phyloP scores from a whole-genome alignment of 2,329 filamentous ascomycete species.

The Arthrobotrys iridis region DNA sequence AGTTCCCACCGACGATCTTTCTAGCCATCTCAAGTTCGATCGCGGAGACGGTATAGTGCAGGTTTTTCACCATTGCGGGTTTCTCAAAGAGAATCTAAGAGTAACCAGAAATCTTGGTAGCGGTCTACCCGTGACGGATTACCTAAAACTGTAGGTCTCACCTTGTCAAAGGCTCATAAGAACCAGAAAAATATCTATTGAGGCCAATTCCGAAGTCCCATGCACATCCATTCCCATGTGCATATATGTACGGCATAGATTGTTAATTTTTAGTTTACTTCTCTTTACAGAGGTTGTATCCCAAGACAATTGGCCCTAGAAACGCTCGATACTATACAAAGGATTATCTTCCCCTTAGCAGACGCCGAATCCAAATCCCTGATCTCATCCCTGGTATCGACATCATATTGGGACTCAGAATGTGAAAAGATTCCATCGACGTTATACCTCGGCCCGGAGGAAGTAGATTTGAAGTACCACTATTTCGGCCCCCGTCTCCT shows the following conservation, averaged over 20 bases:
- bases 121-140: constrained; percentile 27
- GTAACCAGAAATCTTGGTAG: constrained; percentile 27
- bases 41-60: constrained; percentile 55
- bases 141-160: constrained; percentile 15
- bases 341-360: constrained; percentile 56
- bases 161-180: no score
- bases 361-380: constrained; percentile 42
- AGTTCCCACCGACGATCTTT: constrained; percentile 58
- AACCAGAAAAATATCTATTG: no score
- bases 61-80: constrained; percentile 59
- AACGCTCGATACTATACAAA: constrained; percentile 56
- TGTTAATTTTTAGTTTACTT: no score
- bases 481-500: constrained; percentile 54
- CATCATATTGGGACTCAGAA: constrained; percentile 51
- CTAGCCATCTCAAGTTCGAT: constrained; percentile 58
- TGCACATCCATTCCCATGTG: no score
- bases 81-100: constrained; percentile 58
- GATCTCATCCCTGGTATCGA: constrained; percentile 42
- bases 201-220: no score
- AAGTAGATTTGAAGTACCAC: constrained; percentile 52
- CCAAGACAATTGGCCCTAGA: constrained; percentile 58
- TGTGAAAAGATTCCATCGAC: constrained; percentile 53
- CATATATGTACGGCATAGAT: no score
- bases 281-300: constrained; percentile 51
- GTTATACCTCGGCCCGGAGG: constrained; percentile 41